A percentile compares a stretch with the other conserved stretches of the same genome.
phyloP scores from a whole-genome alignment of 2,329 filamentous ascomycete genomes.

The Periconia macrospinosa region DNA sequence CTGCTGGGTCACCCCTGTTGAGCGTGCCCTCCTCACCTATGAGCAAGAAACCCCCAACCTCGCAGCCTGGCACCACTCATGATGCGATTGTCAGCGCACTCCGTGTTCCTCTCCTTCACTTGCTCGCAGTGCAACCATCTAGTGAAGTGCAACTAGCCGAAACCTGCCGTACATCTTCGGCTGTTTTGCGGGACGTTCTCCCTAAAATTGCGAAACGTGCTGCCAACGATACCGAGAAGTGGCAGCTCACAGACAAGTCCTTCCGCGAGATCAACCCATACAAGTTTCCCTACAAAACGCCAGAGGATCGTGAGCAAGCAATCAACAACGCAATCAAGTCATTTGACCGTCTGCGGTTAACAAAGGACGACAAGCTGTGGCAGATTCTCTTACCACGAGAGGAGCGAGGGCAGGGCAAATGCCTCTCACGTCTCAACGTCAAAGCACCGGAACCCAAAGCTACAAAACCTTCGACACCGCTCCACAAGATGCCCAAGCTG shows the following conservation, averaged over 20 bases:
- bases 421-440: constrained; percentile 61
- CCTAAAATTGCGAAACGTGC: constrained; percentile 57
- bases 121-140: constrained; percentile 52
- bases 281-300: constrained; percentile 60
- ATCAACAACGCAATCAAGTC: constrained; percentile 65
- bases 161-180: constrained; percentile 31
- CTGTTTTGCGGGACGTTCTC: constrained; percentile 35
- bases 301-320: constrained; percentile 60
- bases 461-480: constrained; percentile 35
- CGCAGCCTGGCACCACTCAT: constrained; percentile 40
- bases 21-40: constrained; percentile 42
- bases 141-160: constrained; percentile 34
- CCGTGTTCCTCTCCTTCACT: constrained; percentile 50
- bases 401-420: constrained; percentile 64
- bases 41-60: constrained; percentile 44
- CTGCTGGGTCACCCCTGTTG: constrained; percentile 44
- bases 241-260: constrained; percentile 57
- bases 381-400: constrained; percentile 62
- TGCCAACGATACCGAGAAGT: constrained; percentile 47
- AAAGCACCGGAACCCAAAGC: constrained; percentile 41
- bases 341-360: constrained; percentile 63
- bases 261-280: constrained; percentile 66
- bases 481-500: constrained; percentile 44
- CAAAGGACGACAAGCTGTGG: constrained; percentile 64
- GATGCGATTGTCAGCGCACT: constrained; percentile 45